These are phyloP conservation scores for Zygosaccharomyces siamensis DNA, from an alignment of 805 yeast genomes.

Conservation along the genomic window DNA sequence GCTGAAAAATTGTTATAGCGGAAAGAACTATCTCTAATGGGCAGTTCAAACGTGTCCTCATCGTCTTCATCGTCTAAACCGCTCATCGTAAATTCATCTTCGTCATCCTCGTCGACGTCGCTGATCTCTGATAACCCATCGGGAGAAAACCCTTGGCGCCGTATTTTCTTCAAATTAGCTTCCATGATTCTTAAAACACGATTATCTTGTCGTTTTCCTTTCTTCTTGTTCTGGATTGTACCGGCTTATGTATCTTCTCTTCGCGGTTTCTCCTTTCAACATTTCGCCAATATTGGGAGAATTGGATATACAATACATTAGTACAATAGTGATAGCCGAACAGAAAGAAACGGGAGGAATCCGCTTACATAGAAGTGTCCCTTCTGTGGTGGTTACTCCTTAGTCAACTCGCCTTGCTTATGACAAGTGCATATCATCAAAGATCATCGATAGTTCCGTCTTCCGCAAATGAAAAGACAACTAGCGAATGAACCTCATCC, in stretches of 20 bases:
- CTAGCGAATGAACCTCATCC: too few relatives aligned
- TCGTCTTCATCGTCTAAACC: conserved; percentile 13
- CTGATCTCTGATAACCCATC: conserved; percentile 14
- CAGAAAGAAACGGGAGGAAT: too few relatives aligned
- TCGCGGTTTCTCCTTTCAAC: not conserved
- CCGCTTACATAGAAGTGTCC: too few relatives aligned
- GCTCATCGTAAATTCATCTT: conserved; percentile 10
- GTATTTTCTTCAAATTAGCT: conserved; percentile 2
- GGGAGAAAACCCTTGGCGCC: conserved; percentile 4
- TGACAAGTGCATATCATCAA: too few relatives aligned
- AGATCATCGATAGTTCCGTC: too few relatives aligned
- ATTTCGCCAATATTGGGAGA: not conserved
- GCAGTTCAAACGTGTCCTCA: conserved; percentile 23
- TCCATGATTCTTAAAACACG: not conserved
- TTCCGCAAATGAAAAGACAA: too few relatives aligned
- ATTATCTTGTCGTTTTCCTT: not conserved
- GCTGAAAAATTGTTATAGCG: conserved; percentile 24
- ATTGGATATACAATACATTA: not conserved
- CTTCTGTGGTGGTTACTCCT: too few relatives aligned
- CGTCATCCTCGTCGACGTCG: conserved; percentile 13
- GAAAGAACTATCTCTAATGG: conserved; percentile 20
- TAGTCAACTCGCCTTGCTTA: too few relatives aligned
- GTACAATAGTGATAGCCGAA: too few relatives aligned
- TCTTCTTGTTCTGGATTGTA: not conserved
- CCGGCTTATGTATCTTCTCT: not conserved